phyloP scores from a whole-genome alignment of 352 stramenopile genomes.

The Pythium myriotylum region DNA sequence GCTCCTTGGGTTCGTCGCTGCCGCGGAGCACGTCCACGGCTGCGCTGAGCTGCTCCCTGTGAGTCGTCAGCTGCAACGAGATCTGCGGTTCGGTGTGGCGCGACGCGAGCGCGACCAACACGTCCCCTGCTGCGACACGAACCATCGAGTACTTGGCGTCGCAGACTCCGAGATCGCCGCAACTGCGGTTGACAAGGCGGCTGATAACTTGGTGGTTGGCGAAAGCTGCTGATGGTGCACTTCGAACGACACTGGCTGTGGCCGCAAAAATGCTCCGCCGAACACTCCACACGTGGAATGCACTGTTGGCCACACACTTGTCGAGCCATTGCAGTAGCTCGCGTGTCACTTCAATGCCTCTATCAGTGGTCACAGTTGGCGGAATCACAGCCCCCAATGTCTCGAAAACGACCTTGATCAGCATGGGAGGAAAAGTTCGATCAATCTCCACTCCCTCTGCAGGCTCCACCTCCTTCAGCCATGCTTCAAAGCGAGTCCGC shows the following conservation, averaged over 20 bases:
- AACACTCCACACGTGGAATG: constrained; percentile 70
- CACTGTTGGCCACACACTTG: constrained; percentile 31
- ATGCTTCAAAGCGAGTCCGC: constrained; percentile 38
- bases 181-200: constrained; percentile 45
- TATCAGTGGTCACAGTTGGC: background rate
- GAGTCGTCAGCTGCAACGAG: constrained; percentile 46
- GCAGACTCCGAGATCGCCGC: constrained; percentile 53
- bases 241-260: constrained; percentile 37
- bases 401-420: constrained; percentile 80
- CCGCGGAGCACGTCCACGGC: constrained; percentile 46
- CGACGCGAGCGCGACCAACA: constrained; percentile 47
- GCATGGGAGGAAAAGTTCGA: constrained; percentile 45
- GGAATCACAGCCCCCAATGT: constrained; percentile 41
- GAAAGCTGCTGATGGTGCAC: constrained; percentile 30
- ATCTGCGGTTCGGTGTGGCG: constrained; percentile 39
- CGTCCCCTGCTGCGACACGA: constrained; percentile 55
- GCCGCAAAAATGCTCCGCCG: constrained; percentile 57
- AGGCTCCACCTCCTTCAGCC: background rate
- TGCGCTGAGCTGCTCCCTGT: constrained; percentile 46
- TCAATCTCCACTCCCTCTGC: too few relatives aligned
- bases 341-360: background rate
- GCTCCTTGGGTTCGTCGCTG: constrained; percentile 65
- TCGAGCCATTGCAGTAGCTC: constrained; percentile 62
- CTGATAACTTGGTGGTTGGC: constrained; percentile 33
- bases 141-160: constrained; percentile 78